Percentiles rank a stretch among this genome's conserved stretches.
Conservation (phyloP, 1,284 basidiomycete species). For the Boletellus dicymbophilus region DNA sequence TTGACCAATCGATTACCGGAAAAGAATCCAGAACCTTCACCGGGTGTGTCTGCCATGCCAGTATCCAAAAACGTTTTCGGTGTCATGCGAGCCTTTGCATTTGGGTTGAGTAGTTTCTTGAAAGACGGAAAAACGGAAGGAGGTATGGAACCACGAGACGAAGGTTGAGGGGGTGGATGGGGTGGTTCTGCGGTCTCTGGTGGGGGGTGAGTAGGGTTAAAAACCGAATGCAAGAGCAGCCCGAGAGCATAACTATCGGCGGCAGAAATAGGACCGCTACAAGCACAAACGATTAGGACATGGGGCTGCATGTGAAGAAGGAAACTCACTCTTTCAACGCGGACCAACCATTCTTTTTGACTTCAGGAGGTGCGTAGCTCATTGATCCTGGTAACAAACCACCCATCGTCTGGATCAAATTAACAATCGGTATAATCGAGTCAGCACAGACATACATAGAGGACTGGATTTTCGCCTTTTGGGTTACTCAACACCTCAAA, state of each 20-base stretch:
- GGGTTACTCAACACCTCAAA: constrained; percentile 89
- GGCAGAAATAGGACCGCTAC: constrained; percentile 73
- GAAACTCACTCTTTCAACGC: constrained; percentile 74
- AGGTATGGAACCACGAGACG: constrained; percentile 82
- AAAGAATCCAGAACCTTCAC: constrained; percentile 78
- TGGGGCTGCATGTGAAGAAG: background rate
- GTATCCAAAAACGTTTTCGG: constrained; percentile 79
- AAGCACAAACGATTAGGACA: constrained; percentile 9
- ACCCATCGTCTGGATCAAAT: constrained; percentile 63
- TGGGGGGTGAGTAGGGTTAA: constrained; percentile 78
- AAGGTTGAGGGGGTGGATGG: constrained; percentile 70
- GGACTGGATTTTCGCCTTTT: constrained; percentile 72
- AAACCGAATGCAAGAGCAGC: constrained; percentile 80
- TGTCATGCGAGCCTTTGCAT: constrained; percentile 76
- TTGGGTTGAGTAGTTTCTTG: constrained; percentile 90
- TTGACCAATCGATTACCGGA: constrained; percentile 81
- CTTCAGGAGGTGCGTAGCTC: constrained; percentile 78
- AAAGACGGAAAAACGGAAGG: constrained; percentile 75
- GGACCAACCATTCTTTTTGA: constrained; percentile 89
- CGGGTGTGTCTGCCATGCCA: constrained; percentile 69
- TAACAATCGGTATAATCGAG: constrained; percentile 4
- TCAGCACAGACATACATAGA: constrained; percentile 66
- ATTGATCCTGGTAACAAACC: constrained; percentile 63
- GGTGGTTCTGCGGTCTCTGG: constrained; percentile 71
- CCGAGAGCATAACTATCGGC: constrained; percentile 89